phyloP scores from a whole-genome alignment of 345 rosid species.

The Cardamine resedifolia region DNA sequence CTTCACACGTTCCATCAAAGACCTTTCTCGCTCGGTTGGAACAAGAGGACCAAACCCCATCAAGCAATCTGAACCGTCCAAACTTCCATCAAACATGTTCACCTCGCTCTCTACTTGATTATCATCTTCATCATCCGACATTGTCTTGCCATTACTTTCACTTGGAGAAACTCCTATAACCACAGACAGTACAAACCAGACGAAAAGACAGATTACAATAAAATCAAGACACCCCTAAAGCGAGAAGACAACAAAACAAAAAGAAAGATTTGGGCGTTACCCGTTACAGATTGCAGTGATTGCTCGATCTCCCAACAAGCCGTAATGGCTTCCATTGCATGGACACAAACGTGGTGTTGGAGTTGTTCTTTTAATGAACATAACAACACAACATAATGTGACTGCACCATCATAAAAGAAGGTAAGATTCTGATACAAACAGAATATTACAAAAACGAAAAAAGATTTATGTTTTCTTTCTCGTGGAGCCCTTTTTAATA shows the following conservation, averaged over 20 bases:
- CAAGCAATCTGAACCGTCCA: conserved; percentile 52
- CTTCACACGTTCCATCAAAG: conserved; percentile 88
- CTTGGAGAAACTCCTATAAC: conserved; percentile 69
- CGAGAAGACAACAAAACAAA: background rate
- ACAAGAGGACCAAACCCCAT: conserved; percentile 88
- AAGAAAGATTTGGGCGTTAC: conserved; percentile 31
- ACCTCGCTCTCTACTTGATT: conserved; percentile 69
- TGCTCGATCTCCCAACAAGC: conserved; percentile 89
- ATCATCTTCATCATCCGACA: conserved; percentile 90
- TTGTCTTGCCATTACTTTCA: conserved; percentile 83
- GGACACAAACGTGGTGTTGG: conserved; percentile 84
- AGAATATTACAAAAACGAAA: background rate
- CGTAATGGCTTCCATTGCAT: conserved; percentile 91
- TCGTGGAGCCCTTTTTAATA: background rate
- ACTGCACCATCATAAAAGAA: conserved; percentile 46
- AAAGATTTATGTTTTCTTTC: background rate
- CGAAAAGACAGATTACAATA: background rate
- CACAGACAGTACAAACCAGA: background rate
- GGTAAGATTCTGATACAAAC: conserved; percentile 25
- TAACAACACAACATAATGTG: conserved; percentile 71
- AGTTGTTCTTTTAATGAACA: conserved; percentile 81
- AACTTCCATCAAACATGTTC: conserved; percentile 48
- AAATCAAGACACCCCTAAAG: background rate
- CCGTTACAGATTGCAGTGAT: conserved; percentile 67
- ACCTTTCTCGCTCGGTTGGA: conserved; percentile 80